Base-by-base conservation (phyloP, 306 rosid genomes). In the Neltuma alba region DNA sequence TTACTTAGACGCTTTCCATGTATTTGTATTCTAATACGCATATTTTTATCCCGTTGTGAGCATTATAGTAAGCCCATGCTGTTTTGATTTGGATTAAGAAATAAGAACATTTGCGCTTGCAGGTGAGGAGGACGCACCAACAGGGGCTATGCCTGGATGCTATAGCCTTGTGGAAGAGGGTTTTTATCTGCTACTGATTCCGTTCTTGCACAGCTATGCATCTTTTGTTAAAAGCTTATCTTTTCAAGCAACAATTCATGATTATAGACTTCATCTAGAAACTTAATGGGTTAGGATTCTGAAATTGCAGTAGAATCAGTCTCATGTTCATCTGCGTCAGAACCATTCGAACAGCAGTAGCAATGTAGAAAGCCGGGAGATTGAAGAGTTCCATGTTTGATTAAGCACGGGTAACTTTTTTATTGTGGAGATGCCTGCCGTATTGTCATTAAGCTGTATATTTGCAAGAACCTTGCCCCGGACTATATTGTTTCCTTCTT, bases 121-220 rank as follows among this genome's bases (percentile, higher is more conserved):
- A 93, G 98, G 99, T 38, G 97, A 88, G 82, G 96, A 93, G 81
- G 97, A 91, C 72, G 85, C 94, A 0, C 98, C 99, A 0, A 92
- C 93, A 80, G 99, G 97, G 40, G 99, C 99, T 45, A 95, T 95
- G 98, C 99, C 98, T 7, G 99, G 99, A 80, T 95, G 97, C 73
- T 95, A 89, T 79, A 83, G 98, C 89, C 98, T 93, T 77, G 81
- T 93, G 63, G 88, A 95, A 84, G 94, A 95, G 97, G n/a, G 99
- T 94, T 88, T 34, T 73, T 84, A 70, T 52, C 71, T 77, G 44
- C 69, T 50, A 18, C 67, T 57, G 61, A 45, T 72, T 60, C 8
- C 48, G 11, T 40, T 81, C 21, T n/a, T 52, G 47, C 76, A 9
- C 30, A 42, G 44, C 30, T 67, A 84, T 38, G 74, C 27, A 14